Conservation (phyloP, 73 alveolate genomes). For the Durusdinium trenchii region DNA sequence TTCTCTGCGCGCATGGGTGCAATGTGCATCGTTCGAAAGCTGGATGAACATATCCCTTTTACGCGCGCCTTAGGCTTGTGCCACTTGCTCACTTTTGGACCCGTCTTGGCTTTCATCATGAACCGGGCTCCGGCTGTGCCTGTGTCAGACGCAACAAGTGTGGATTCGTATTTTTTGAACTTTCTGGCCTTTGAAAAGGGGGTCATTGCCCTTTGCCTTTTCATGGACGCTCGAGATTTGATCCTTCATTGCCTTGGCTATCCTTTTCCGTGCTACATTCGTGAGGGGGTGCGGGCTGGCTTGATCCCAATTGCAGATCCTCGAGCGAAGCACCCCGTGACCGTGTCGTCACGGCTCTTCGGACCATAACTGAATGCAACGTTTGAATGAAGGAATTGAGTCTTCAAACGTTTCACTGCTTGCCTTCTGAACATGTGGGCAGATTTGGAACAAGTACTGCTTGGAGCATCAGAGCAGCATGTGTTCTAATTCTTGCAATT, state of each 20-base stretch:
- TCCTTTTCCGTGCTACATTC: conserved; percentile 64
- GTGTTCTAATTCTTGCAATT: too few species aligned
- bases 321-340: conserved; percentile 52
- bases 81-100: conserved; percentile 64
- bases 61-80: conserved; percentile 59
- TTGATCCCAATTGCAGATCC: conserved; percentile 7
- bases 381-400: too few species aligned
- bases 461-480: too few species aligned
- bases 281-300: conserved; percentile 53
- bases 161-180: background rate
- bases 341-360: background rate
- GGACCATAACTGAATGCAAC: conserved; percentile 50
- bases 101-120: background rate
- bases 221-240: conserved; percentile 54
- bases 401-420: too few species aligned
- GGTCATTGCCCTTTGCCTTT: conserved; percentile 24
- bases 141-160: too few species aligned
- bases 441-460: too few species aligned
- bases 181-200: conserved; percentile 4
- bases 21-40: conserved; percentile 54
- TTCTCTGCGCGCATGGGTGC: conserved; percentile 69
- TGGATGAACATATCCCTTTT: conserved; percentile 64
- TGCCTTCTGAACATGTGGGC: too few species aligned
- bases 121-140: background rate
- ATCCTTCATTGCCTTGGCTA: conserved; percentile 26